These are phyloP conservation scores for Trichomonas vaginalis DNA, from an alignment of 208 protist species.

Conservation along the genomic window DNA sequence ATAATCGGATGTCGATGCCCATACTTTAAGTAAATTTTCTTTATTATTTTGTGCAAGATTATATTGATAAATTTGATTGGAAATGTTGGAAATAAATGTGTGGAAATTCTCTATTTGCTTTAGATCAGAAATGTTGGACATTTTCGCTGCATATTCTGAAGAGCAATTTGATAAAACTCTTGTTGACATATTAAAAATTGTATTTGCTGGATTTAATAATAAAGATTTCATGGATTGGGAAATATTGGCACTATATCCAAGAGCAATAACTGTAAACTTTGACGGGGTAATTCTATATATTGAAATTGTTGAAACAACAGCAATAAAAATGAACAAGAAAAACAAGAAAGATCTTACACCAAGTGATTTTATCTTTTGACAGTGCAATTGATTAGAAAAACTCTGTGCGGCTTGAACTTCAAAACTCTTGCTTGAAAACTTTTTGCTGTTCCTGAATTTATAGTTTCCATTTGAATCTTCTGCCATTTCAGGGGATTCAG, in stretches of 20 bases:
- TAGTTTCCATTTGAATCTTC: neutral
- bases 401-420: neutral
- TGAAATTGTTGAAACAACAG: neutral
- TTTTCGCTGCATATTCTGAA: neutral
- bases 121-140: neutral
- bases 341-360: neutral
- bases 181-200: neutral
- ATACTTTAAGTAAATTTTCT: neutral
- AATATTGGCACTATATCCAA: neutral
- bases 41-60: neutral
- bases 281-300: neutral
- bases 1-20: neutral
- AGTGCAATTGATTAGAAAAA: neutral
- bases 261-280: neutral
- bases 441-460: neutral
- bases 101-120: neutral
- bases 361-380: neutral
- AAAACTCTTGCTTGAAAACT: neutral
- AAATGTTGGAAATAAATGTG: neutral
- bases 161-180: neutral
- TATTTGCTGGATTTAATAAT: neutral
- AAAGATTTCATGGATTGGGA: neutral
- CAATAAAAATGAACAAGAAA: neutral
- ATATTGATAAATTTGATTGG: neutral
- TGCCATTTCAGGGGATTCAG: neutral